Evolutionary conservation across 345 rosid genomes (phyloP).

Genomic region (Hibiscus syriacus): DNA sequence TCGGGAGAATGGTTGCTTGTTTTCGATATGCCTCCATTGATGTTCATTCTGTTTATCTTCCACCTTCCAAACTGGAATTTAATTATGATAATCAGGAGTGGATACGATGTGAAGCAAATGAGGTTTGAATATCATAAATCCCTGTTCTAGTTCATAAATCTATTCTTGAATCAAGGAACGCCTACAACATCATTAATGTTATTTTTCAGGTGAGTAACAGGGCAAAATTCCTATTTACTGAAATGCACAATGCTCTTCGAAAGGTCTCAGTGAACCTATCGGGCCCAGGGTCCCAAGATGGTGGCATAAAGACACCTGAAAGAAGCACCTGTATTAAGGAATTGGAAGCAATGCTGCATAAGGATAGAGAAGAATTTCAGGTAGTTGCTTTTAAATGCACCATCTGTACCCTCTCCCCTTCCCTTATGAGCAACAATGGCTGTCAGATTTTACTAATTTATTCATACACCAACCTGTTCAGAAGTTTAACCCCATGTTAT

Average conservation of each 20-base stretch:
- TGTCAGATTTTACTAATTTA: not conserved
- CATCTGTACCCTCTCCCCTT: not conserved
- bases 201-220: conserved; percentile 43
- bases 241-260: conserved; percentile 51
- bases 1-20: conserved; percentile 95
- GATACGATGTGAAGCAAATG: conserved; percentile 68
- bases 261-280: conserved; percentile 42
- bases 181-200: conserved; percentile 13
- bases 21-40: conserved; percentile 88
- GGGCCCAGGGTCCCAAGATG: conserved; percentile 27
- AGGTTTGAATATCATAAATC: conserved; percentile 36
- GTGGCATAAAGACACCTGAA: conserved; percentile 25
- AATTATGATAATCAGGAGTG: conserved; percentile 74
- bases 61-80: conserved; percentile 74
- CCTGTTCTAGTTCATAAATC: conserved; percentile 3
- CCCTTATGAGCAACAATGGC: not conserved
- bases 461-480: not conserved
- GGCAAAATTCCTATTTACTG: conserved; percentile 59
- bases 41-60: conserved; percentile 77
- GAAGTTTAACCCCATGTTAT: not conserved
- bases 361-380: conserved; percentile 72
- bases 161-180: conserved; percentile 2
- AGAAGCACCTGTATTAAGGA: conserved; percentile 35
- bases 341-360: conserved; percentile 54
- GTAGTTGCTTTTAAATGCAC: conserved; percentile 26